phyloP scores from a whole-genome alignment of 345 rosid genomes.

The Camelina hispida region DNA sequence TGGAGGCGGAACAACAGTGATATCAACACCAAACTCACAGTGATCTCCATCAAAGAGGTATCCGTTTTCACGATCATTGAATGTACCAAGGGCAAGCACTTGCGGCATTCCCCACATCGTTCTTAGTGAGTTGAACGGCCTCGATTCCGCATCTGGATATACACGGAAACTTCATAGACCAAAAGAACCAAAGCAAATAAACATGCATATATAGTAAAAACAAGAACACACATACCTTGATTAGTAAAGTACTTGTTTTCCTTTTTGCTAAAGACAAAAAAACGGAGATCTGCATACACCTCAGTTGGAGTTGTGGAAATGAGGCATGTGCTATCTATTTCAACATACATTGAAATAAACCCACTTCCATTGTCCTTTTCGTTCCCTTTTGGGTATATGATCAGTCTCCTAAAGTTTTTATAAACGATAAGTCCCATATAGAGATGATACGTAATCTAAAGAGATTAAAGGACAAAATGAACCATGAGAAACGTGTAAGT shows the following conservation, averaged over 20 bases:
- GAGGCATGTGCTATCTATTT: not conserved
- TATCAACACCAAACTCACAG: constrained; percentile 35
- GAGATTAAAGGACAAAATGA: not conserved
- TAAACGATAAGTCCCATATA: not conserved
- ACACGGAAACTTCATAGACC: not conserved
- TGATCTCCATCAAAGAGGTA: constrained; percentile 27
- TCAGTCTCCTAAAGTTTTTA: not conserved
- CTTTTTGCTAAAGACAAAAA: constrained; percentile 13
- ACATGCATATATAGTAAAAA: not conserved
- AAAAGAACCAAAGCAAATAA: not conserved
- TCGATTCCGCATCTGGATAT: not conserved
- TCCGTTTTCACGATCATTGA: constrained; percentile 1
- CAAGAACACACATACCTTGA: constrained; percentile 17
- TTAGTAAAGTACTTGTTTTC: constrained; percentile 25
- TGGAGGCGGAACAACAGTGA: constrained; percentile 2
- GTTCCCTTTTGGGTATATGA: constrained; percentile 18
- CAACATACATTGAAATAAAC: constrained; percentile 29
- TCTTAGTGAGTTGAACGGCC: constrained; percentile 3
- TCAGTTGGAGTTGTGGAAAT: not conserved
- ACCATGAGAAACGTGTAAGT: not conserved
- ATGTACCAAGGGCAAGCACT: constrained; percentile 13
- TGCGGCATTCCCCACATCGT: not conserved
- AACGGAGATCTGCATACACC: constrained; percentile 10
- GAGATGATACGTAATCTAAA: not conserved
- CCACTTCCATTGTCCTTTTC: not conserved